Conservation (phyloP, 2,329 filamentous ascomycete species). For the Aspergillus amoenus region DNA sequence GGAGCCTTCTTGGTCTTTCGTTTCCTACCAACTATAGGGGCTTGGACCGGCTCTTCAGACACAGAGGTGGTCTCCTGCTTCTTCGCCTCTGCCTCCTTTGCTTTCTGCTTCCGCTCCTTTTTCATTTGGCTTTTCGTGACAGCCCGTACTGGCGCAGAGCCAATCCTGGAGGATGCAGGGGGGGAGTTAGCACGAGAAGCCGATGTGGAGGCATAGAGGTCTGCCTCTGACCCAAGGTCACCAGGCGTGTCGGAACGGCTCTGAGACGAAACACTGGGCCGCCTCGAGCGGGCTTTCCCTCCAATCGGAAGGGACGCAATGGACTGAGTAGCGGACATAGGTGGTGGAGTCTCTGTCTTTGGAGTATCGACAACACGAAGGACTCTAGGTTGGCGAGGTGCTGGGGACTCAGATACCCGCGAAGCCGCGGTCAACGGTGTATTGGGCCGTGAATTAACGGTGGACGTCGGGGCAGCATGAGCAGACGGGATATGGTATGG, state of each 20-base stretch:
- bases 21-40: slow-evolving; percentile 63
- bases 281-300: slow-evolving; percentile 32
- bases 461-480: slow-evolving; percentile 30
- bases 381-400: slow-evolving; percentile 48
- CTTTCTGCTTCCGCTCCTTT: slow-evolving; percentile 56
- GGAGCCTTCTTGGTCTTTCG: slow-evolving; percentile 56
- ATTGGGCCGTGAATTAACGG: slow-evolving; percentile 49
- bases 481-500: slow-evolving; percentile 20
- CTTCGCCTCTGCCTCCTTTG: slow-evolving; percentile 46
- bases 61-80: slow-evolving; percentile 39
- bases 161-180: slow-evolving; percentile 52
- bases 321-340: slow-evolving; percentile 32
- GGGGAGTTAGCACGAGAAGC: slow-evolving; percentile 62
- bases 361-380: slow-evolving; percentile 58
- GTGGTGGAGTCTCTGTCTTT: slow-evolving; percentile 47
- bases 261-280: slow-evolving; percentile 52
- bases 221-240: slow-evolving; percentile 59
- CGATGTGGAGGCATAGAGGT: slow-evolving; percentile 58
- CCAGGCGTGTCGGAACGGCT: slow-evolving; percentile 62
- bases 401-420: slow-evolving; percentile 39
- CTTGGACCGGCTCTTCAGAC: slow-evolving; percentile 55
- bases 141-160: slow-evolving; percentile 58
- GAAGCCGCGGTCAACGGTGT: slow-evolving; percentile 43
- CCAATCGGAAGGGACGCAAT: slow-evolving; percentile 30
- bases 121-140: slow-evolving; percentile 64